These are phyloP conservation scores for Mucor indicus DNA, from an alignment of 371 early-diverging fungal species.

Conservation along the genomic window DNA sequence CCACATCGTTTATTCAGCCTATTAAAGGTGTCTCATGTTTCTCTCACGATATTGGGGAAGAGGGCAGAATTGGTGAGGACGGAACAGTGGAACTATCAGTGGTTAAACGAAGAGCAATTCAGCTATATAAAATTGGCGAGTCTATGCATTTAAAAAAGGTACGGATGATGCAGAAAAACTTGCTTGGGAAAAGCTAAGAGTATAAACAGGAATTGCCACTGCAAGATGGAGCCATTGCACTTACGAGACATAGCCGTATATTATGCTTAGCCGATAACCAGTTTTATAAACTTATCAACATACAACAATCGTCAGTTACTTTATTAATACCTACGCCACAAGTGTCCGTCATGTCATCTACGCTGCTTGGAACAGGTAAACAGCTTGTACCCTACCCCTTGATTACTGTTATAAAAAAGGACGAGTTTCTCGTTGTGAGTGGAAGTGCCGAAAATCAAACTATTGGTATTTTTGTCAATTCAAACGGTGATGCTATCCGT, in stretches of 20 bases:
- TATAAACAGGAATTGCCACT: conserved; percentile 60
- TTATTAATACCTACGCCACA: conserved; percentile 64
- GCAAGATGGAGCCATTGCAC: conserved; percentile 58
- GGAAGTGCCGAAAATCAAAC: conserved; percentile 49
- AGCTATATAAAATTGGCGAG: conserved; percentile 54
- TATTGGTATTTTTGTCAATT: conserved; percentile 75
- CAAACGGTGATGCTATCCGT: conserved; percentile 68
- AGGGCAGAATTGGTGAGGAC: conserved; percentile 56
- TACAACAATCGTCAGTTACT: conserved; percentile 44
- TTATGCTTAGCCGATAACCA: conserved; percentile 68
- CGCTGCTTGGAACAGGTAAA: conserved; percentile 38
- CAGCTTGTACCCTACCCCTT: conserved; percentile 53
- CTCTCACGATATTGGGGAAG: conserved; percentile 54
- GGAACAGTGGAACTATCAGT: conserved; percentile 64
- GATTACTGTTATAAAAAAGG: conserved; percentile 56
- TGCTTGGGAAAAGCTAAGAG: not conserved
- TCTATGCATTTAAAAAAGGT: conserved; percentile 53
- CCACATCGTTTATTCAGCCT: conserved; percentile 46
- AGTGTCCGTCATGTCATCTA: conserved; percentile 22
- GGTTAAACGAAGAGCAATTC: conserved; percentile 60
- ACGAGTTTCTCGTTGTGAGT: conserved; percentile 74
- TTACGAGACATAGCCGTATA: conserved; percentile 49
- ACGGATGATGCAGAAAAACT: too few relatives aligned
- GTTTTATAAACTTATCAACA: conserved; percentile 63
- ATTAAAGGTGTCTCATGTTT: conserved; percentile 72